Percentiles rank a stretch among this genome's conserved stretches.
These are phyloP conservation scores for Psilocybe tampanensis DNA, from an alignment of 768 basidiomycete genomes.

Conservation along the genomic window DNA sequence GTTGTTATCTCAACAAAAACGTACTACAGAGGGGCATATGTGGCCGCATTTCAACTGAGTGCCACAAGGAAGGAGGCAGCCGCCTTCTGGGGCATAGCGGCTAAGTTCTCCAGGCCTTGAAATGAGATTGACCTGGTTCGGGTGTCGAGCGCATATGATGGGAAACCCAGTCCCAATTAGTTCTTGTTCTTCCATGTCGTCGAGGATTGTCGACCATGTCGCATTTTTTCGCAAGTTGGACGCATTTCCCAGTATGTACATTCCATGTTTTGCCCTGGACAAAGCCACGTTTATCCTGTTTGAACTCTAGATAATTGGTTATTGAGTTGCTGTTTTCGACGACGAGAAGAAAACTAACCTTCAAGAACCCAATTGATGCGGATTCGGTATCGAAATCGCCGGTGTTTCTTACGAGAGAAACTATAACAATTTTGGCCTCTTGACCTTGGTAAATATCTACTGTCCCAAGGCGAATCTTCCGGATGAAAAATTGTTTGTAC, in stretches of 20 bases:
- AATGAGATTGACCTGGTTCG: slow-evolving; percentile 39
- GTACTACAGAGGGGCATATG: slow-evolving; percentile 60
- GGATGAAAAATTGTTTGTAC: not conserved
- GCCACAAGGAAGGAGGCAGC: slow-evolving; percentile 60
- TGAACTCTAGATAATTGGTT: not conserved
- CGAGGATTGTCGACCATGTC: slow-evolving; percentile 61
- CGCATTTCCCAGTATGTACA: slow-evolving; percentile 75
- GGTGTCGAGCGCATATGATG: slow-evolving; percentile 60
- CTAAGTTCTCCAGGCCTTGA: slow-evolving; percentile 55
- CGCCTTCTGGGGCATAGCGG: slow-evolving; percentile 62
- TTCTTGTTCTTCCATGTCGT: slow-evolving; percentile 51
- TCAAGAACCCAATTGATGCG: slow-evolving; percentile 68
- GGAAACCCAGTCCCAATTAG: slow-evolving; percentile 56
- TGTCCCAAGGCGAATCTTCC: slow-evolving; percentile 67
- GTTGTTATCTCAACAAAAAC: not conserved
- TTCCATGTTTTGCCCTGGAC: slow-evolving; percentile 72
- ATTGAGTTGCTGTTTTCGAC: too few species aligned
- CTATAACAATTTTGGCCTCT: slow-evolving; percentile 60
- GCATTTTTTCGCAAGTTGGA: slow-evolving; percentile 48
- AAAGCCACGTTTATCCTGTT: slow-evolving; percentile 42
- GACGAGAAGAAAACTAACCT: slow-evolving; percentile 38
- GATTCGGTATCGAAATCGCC: slow-evolving; percentile 20
- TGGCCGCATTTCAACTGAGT: slow-evolving; percentile 66
- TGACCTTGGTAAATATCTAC: slow-evolving; percentile 82
- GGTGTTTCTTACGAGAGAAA: slow-evolving; percentile 73